Evolutionary conservation across 1,139 yeast genomes (phyloP).

Genomic region (Geotrichum reessii): DNA sequence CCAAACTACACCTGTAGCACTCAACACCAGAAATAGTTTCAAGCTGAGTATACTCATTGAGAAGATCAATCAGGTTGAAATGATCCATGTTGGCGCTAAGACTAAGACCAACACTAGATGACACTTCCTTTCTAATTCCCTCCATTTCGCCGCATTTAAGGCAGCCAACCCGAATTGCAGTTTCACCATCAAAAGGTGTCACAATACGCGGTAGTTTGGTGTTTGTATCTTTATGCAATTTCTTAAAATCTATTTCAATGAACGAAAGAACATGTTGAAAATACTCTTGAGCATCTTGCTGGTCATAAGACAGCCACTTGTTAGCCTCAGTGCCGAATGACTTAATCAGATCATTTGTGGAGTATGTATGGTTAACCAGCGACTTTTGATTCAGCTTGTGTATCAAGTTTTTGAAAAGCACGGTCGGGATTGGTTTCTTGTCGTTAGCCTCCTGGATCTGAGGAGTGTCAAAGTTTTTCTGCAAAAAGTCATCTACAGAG

Average conservation of each 20-base stretch:
- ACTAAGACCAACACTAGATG: constrained; percentile 74
- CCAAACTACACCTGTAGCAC: constrained; percentile 83
- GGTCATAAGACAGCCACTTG: constrained; percentile 75
- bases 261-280: constrained; percentile 73
- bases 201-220: constrained; percentile 38
- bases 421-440: constrained; percentile 1
- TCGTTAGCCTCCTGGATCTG: not conserved
- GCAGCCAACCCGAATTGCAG: constrained; percentile 85
- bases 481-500: constrained; percentile 53
- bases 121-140: constrained; percentile 77
- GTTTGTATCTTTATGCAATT: constrained; percentile 7
- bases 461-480: constrained; percentile 23
- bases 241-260: constrained; percentile 54
- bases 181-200: constrained; percentile 86
- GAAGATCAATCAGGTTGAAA: constrained; percentile 51
- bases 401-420: constrained; percentile 28
- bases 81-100: constrained; percentile 34
- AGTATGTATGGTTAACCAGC: constrained; percentile 45
- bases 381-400: constrained; percentile 36
- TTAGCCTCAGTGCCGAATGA: constrained; percentile 78
- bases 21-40: constrained; percentile 89
- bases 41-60: constrained; percentile 68
- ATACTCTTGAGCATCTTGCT: constrained; percentile 93
- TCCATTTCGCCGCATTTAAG: constrained; percentile 87
- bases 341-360: constrained; percentile 57